Percentiles rank a stretch among this genome's conserved stretches.
Conservation (phyloP, 1,139 yeast species). For the Sugiyamaella paludigena region DNA sequence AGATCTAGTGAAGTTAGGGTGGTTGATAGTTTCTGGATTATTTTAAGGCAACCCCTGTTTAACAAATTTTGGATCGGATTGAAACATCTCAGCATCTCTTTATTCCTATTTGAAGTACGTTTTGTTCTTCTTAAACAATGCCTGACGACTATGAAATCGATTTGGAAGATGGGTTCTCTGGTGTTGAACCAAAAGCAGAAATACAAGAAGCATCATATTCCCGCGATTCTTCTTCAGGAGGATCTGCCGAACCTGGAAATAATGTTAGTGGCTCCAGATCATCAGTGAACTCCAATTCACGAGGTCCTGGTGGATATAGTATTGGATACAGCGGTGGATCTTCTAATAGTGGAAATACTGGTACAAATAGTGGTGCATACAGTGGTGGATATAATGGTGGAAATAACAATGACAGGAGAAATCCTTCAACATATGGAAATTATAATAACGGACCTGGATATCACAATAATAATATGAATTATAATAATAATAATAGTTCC, state of each 20-base stretch:
- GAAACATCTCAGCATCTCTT: neutral
- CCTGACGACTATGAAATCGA: slow-evolving; percentile 11
- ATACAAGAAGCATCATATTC: neutral
- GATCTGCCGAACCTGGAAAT: neutral
- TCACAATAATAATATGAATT: neutral
- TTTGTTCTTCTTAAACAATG: neutral
- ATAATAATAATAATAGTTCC: neutral
- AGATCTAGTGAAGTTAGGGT: no score
- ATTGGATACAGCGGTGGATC: no score
- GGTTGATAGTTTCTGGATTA: no score
- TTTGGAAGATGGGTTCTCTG: slow-evolving; percentile 9
- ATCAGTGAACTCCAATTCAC: no score
- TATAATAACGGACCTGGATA: neutral
- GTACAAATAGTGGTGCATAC: no score
- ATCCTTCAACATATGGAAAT: no score
- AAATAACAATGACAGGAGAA: no score
- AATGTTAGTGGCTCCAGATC: neutral
- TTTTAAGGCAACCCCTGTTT: no score
- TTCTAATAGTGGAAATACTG: no score
- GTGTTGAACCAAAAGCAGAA: slow-evolving; percentile 3
- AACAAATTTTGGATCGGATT: neutral
- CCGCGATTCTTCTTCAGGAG: neutral
- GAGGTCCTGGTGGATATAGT: no score
- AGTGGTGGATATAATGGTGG: no score
- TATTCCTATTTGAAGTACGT: no score